Evolutionary conservation across 1,284 basidiomycete genomes (phyloP).

Genomic region (Ustilago vetiveriae): DNA sequence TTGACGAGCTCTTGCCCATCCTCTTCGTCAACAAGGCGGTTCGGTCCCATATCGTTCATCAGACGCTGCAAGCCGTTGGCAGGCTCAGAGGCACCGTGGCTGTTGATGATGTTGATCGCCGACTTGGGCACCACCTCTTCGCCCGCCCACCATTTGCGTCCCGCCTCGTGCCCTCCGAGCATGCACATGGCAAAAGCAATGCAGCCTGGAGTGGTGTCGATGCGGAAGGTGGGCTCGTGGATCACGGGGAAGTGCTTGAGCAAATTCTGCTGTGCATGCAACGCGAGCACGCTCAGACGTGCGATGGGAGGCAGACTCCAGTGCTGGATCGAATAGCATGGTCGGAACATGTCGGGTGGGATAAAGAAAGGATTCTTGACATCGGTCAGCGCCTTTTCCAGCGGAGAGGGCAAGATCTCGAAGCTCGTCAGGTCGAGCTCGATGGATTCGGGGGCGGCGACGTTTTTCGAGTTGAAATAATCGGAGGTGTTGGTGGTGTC

Average conservation of each 20-base stretch:
- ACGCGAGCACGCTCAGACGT: slow-evolving; percentile 53
- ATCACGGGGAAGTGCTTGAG: slow-evolving; percentile 60
- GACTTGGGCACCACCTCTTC: slow-evolving; percentile 55
- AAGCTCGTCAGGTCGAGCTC: slow-evolving; percentile 14
- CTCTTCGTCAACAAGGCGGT: slow-evolving; percentile 48
- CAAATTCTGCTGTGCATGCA: slow-evolving; percentile 59
- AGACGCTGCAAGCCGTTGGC: slow-evolving; percentile 4
- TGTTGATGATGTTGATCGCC: slow-evolving; percentile 35
- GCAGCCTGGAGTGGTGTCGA: slow-evolving; percentile 56
- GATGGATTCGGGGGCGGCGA: slow-evolving; percentile 4
- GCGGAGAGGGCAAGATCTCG: slow-evolving; percentile 18
- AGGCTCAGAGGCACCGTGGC: slow-evolving; percentile 10
- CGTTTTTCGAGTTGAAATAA: slow-evolving; percentile 43
- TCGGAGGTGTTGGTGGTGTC: slow-evolving; percentile 35
- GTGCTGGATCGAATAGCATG: slow-evolving; percentile 56
- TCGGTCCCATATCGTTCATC: slow-evolving; percentile 14
- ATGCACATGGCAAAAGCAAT: slow-evolving; percentile 58
- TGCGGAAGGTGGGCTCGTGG: slow-evolving; percentile 60
- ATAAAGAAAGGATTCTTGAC: slow-evolving; percentile 57
- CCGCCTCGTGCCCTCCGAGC: slow-evolving; percentile 55
- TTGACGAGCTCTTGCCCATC: slow-evolving; percentile 58
- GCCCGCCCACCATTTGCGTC: slow-evolving; percentile 60
- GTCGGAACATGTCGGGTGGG: slow-evolving; percentile 51
- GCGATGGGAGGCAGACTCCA: slow-evolving; percentile 55
- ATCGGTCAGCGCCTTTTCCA: slow-evolving; percentile 52